Evolutionary conservation across 2,329 filamentous ascomycete genomes (phyloP).

Genomic region (Diaporthe amygdali): DNA sequence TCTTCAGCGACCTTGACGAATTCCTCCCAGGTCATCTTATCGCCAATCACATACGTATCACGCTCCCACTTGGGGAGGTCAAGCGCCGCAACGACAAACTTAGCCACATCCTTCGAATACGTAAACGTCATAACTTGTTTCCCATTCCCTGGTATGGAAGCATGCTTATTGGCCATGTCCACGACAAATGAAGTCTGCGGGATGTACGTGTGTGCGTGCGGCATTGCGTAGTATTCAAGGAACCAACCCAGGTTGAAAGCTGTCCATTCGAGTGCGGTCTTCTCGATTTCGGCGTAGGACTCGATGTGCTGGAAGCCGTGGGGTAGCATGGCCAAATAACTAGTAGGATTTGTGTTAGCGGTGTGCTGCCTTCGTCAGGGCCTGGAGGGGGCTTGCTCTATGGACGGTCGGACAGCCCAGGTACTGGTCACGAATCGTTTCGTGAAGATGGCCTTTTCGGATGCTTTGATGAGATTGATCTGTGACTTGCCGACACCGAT

Average conservation of each 20-base stretch:
- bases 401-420: conserved; percentile 38
- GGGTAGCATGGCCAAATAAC: background rate
- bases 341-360: background rate
- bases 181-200: conserved; percentile 45
- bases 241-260: conserved; percentile 47
- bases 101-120: conserved; percentile 53
- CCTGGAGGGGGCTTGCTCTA: background rate
- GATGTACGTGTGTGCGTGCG: conserved; percentile 43
- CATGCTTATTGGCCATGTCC: conserved; percentile 48
- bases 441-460: conserved; percentile 42
- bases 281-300: conserved; percentile 29
- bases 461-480: conserved; percentile 49
- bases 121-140: conserved; percentile 50
- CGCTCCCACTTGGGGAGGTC: conserved; percentile 49
- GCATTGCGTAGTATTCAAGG: conserved; percentile 50
- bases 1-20: conserved; percentile 46
- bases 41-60: conserved; percentile 41
- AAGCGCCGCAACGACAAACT: conserved; percentile 47
- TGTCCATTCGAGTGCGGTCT: conserved; percentile 43
- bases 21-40: conserved; percentile 49
- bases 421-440: conserved; percentile 48
- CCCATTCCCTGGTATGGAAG: conserved; percentile 55
- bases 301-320: background rate
- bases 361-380: background rate
- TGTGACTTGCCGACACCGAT: conserved; percentile 38